Evolutionary conservation across 2,329 filamentous ascomycete species (phyloP).

Genomic region (Aspergillus flavus): DNA sequence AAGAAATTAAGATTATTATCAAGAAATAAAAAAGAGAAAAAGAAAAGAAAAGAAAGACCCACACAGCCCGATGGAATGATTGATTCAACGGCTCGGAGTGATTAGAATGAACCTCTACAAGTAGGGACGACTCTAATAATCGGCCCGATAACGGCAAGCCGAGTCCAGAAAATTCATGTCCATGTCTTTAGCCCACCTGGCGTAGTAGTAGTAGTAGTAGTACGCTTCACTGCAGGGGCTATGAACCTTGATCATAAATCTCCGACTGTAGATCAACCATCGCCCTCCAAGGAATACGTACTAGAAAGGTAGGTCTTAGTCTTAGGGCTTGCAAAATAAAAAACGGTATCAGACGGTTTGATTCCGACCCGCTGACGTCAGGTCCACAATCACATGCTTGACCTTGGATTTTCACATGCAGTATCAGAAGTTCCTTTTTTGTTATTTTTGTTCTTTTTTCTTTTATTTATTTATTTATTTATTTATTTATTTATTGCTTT

Average conservation of each 20-base stretch:
- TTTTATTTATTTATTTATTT: not conserved
- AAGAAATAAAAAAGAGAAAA: not conserved
- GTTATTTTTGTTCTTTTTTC: not conserved
- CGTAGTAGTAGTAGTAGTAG: not conserved
- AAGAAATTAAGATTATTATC: not conserved
- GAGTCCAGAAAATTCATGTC: not conserved
- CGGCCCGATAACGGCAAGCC: constrained; percentile 1
- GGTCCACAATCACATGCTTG: constrained; percentile 12
- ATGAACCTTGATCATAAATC: not conserved
- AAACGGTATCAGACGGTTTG: not conserved
- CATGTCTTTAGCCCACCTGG: not conserved
- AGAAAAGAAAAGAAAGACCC: not conserved
- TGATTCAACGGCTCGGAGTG: not conserved
- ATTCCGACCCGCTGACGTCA: not conserved
- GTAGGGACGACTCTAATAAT: not conserved
- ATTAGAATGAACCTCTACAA: not conserved
- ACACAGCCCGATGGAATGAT: not conserved
- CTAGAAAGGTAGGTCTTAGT: no score
- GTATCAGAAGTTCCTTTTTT: constrained; percentile 4
- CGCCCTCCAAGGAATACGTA: no score
- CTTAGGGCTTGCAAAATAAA: no score
- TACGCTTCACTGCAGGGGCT: not conserved
- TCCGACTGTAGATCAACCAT: not conserved
- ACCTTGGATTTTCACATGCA: constrained; percentile 4
- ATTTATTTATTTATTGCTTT: not conserved